Conservation (phyloP, 331 rosid genomes). For the Saraca asoca region DNA sequence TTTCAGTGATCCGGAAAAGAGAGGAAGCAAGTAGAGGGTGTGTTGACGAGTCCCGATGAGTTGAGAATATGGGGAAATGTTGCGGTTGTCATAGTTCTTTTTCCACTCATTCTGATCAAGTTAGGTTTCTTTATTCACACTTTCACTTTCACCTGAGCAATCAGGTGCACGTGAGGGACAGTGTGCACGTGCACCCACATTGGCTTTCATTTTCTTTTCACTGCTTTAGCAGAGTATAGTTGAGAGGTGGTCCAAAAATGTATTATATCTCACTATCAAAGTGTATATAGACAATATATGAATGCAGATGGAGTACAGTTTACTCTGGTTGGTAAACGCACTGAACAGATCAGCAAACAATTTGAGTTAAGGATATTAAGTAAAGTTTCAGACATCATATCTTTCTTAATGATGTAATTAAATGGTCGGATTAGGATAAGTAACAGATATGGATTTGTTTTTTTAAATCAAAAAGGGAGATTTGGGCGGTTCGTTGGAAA, state of each 20-base stretch:
- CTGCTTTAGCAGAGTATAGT: neutral
- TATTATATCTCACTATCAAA: no score
- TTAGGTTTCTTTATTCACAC: slow-evolving; percentile 10
- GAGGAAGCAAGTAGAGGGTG: slow-evolving; percentile 5
- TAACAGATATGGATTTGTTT: slow-evolving; percentile 16
- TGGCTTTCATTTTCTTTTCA: slow-evolving; percentile 22
- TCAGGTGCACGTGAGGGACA: slow-evolving; percentile 46
- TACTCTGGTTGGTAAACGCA: neutral
- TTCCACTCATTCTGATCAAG: slow-evolving; percentile 29
- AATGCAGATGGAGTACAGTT: neutral
- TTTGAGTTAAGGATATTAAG: neutral
- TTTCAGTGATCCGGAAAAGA: no score
- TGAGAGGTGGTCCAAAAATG: neutral
- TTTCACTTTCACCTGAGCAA: slow-evolving; percentile 22
- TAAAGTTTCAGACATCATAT: no score
- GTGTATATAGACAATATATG: no score
- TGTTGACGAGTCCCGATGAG: slow-evolving; percentile 64
- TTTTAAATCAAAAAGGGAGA: slow-evolving; percentile 27
- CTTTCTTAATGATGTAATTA: no score
- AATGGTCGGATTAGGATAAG: slow-evolving; percentile 32
- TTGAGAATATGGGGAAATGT: slow-evolving; percentile 65
- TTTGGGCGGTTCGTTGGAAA: slow-evolving; percentile 40
- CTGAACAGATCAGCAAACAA: neutral
- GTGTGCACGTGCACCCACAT: slow-evolving; percentile 56
- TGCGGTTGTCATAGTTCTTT: slow-evolving; percentile 40